phyloP scores from a whole-genome alignment of 1,284 basidiomycete species.

The Coniophora puteana region DNA sequence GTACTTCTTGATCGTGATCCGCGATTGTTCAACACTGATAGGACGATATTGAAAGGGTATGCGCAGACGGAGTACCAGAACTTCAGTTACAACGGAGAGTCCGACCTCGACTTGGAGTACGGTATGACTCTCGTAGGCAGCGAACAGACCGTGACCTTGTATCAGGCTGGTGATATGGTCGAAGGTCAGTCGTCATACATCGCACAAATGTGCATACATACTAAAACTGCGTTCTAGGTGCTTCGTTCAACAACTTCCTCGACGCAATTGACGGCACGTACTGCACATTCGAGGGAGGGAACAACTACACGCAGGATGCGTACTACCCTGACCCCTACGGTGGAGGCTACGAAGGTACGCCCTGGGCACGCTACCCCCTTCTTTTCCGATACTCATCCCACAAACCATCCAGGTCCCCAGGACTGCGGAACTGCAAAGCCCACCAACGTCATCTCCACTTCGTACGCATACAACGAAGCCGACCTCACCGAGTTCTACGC shows the following conservation, averaged over 20 bases:
- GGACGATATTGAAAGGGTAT: no score
- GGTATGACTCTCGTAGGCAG: slow-evolving; percentile 39
- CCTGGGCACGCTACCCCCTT: not conserved
- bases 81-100: slow-evolving; percentile 42
- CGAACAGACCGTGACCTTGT: slow-evolving; percentile 34
- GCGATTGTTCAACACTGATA: no score
- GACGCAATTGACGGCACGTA: slow-evolving; percentile 45
- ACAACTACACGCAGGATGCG: slow-evolving; percentile 34
- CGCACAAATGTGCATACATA: not conserved
- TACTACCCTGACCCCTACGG: slow-evolving; percentile 39
- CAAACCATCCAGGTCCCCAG: slow-evolving; percentile 21
- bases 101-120: slow-evolving; percentile 50
- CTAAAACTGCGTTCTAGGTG: slow-evolving; percentile 24
- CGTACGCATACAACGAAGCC: slow-evolving; percentile 38
- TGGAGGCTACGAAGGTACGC: slow-evolving; percentile 31
- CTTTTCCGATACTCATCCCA: not conserved
- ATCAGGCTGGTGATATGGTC: slow-evolving; percentile 41
- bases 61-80: slow-evolving; percentile 31
- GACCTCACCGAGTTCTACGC: slow-evolving; percentile 36
- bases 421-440: slow-evolving; percentile 35
- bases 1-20: slow-evolving; percentile 41
- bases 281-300: slow-evolving; percentile 45
- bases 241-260: slow-evolving; percentile 45
- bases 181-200: slow-evolving; percentile 27
- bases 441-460: slow-evolving; percentile 41